Base-by-base conservation (phyloP, 768 basidiomycete genomes). In the Trametes gibbosa region DNA sequence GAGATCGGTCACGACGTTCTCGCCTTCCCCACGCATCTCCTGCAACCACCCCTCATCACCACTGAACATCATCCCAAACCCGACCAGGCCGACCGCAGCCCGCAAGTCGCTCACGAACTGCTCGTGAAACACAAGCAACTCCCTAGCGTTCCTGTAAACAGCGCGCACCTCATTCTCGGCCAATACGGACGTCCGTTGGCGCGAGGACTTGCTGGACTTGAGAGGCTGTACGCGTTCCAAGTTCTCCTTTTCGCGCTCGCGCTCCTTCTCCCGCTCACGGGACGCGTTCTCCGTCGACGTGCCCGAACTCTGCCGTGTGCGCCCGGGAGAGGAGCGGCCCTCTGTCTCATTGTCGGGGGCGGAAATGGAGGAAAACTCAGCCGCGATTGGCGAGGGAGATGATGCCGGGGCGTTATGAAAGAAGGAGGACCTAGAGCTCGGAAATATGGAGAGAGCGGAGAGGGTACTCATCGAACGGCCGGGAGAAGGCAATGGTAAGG, bases 101-200 rank as follows among this genome's bases (percentile, higher is more conserved):
- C 76, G 72, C 42, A 92, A 77, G 62, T 82, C 81, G 50, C 70
- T 70, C n/a, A 85, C 77, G 43, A 93, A 84, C 9, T 76, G 74
- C 68, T 90, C 86, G 61, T 93, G 91, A 14, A 90, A 72, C 24
- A 77, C 73, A 52, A 93, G 77, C 23, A 93, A 75, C 27, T 88
- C 81, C 57, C 80, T 81, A 4, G 84, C 82, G 74, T 92, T 91
- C 42, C 90, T 82, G 41, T 80, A 81, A 56, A 92, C 71, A 4
- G 77, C 59, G 46, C 82, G 81, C 21, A 89, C 71, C 66, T 90
- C 88, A 13, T 67, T 68, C 48, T 82, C 77, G 17, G 82, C 78
- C 63, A 90, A 82, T 6, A 90, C 70, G 47, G 79, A 37, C 1
- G n/a, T 45, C 19, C 13, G 14, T 77, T 16, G 80, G 83, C 7